Base-by-base conservation (phyloP, 164 flowering plant species). In the Umbellularia californica region DNA sequence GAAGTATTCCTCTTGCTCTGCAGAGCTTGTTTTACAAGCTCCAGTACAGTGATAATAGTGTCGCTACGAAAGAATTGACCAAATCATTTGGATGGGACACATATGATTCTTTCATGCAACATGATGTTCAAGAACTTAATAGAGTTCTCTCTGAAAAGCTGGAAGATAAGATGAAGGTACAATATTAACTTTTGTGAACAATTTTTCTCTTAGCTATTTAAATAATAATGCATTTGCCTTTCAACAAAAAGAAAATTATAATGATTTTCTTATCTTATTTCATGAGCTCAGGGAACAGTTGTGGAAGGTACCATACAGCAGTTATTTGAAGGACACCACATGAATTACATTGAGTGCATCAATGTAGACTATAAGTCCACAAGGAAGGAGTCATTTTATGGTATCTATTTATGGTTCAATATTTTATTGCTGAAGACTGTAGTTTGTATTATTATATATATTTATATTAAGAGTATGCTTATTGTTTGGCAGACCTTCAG, bases 81-180 rank as follows among this genome's bases (percentile, higher is more conserved):
- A 94, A 92, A 81, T 92, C 98, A 72, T 94, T 94, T 87, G 98
- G 98, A 62, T 94, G 98, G 98, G 97, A 94, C 78, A 90, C 97
- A 25, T 90, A 94, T 78, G 98, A 94, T 79, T 89, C 97, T 78
- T 94, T 92, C 82, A 89, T 94, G 95, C 98, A 94, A 74, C 98
- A 94, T 84, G 98, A 94, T 81, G 98, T 92, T 30, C 98, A 94
- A 81, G 98, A 94, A 80, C 93, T 94, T 23, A 94, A 94, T 65
- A 83, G 98, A 80, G 95, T 92, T 77, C 82, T 94, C 10, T 88
- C 93, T 78, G 98, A 92, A 82, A 94, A 92, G 83, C 92, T 94
- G 75, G 98, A 94, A 81, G 94, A 90, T 67, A 92, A 92, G 77
- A 94, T 94, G 98, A 94, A 94, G 94, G 98, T 92, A 77, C 13